These are phyloP conservation scores for Tuber calosporum DNA, from an alignment of 495 filamentous ascomycete genomes.

Conservation along the genomic window DNA sequence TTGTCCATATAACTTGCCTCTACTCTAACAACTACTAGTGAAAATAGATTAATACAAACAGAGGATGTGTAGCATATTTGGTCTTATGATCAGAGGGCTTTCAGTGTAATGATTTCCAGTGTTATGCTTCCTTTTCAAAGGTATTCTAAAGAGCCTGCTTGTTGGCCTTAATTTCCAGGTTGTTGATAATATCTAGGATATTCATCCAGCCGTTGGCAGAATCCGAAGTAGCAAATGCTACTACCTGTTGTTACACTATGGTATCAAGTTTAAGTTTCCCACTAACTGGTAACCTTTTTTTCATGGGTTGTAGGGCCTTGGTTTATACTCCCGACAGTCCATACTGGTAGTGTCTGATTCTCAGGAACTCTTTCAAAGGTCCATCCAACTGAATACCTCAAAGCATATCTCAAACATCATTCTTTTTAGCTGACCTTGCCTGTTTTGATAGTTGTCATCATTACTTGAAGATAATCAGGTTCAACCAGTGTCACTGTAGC, in stretches of 20 bases:
- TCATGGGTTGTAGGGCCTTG: background rate
- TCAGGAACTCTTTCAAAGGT: conserved; percentile 2
- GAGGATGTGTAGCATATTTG: too few species aligned
- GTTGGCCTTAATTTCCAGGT: background rate
- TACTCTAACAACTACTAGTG: too few species aligned
- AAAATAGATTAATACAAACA: too few species aligned
- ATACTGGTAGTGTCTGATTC: background rate
- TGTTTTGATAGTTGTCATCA: background rate
- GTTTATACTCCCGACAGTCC: conserved; percentile 9
- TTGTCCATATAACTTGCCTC: too few species aligned
- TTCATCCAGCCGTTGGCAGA: background rate
- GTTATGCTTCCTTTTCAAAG: too few species aligned
- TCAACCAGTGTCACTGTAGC: too few species aligned
- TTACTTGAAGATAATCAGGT: too few species aligned
- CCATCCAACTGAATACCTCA: conserved; percentile 5
- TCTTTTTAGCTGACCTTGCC: conserved; percentile 2
- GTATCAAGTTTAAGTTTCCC: background rate
- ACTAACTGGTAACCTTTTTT: background rate
- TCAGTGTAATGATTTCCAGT: too few species aligned
- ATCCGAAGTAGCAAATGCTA: conserved; percentile 8
- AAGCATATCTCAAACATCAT: background rate
- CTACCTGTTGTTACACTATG: background rate
- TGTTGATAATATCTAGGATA: conserved; percentile 7
- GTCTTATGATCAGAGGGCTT: too few species aligned
- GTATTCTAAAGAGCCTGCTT: too few species aligned